A percentile compares a stretch with the other conserved stretches of the same genome.
Conservation (phyloP, 306 rosid genomes). For the Abrus pulchellus region DNA sequence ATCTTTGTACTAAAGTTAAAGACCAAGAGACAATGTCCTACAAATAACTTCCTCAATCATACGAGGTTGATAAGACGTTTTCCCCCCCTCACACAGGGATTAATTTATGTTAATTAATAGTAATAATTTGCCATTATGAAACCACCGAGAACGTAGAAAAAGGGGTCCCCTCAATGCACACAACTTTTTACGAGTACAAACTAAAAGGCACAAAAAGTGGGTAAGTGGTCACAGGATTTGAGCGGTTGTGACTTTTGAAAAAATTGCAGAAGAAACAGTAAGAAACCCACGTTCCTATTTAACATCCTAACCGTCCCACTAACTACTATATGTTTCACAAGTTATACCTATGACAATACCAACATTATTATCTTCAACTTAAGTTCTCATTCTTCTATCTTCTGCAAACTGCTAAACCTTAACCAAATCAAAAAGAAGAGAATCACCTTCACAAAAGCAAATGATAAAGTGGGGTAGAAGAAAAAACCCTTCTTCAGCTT, state of each 20-base stretch:
- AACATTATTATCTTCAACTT: conserved; percentile 27
- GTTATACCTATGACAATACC: conserved; percentile 6
- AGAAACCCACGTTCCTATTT: conserved; percentile 77
- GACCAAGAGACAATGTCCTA: background rate
- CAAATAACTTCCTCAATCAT: background rate
- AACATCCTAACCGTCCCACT: conserved; percentile 65
- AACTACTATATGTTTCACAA: conserved; percentile 41
- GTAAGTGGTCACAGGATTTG: conserved; percentile 77
- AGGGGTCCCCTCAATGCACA: conserved; percentile 21
- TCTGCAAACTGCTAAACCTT: conserved; percentile 32
- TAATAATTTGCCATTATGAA: background rate
- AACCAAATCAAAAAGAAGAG: conserved; percentile 7
- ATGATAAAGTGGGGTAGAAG: conserved; percentile 75
- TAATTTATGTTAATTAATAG: background rate
- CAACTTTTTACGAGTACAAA: conserved; percentile 43
- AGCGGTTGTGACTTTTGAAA: conserved; percentile 74
- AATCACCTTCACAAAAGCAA: background rate
- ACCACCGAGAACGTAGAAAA: background rate
- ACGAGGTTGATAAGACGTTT: background rate
- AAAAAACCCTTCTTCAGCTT: conserved; percentile 55
- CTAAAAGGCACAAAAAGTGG: conserved; percentile 63
- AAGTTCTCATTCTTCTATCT: background rate
- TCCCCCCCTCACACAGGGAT: background rate
- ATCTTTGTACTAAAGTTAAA: background rate
- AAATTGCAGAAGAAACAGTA: conserved; percentile 34